Percentiles rank a stretch among this genome's conserved stretches.
Evolutionary conservation across 306 rosid genomes (phyloP).

Genomic region (Cucumis sativus): DNA sequence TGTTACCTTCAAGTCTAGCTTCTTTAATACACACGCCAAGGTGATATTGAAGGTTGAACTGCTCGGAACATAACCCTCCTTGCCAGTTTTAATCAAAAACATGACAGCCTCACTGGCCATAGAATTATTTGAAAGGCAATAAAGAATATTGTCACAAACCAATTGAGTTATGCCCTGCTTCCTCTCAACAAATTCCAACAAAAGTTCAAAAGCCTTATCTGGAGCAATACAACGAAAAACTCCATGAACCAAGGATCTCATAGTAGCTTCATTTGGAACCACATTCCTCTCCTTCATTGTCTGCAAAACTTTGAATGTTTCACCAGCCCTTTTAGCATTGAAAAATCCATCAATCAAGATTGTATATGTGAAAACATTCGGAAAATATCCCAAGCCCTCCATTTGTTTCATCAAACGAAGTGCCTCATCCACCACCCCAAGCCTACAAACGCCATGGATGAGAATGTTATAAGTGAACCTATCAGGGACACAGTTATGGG

Average conservation of each 20-base stretch:
- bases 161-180: constrained; percentile 30
- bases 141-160: constrained; percentile 46
- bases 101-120: constrained; percentile 39
- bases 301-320: constrained; percentile 46
- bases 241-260: constrained; percentile 73
- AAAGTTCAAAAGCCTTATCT: constrained; percentile 42
- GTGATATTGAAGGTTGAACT: constrained; percentile 39
- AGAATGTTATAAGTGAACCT: constrained; percentile 71
- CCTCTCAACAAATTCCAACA: constrained; percentile 34
- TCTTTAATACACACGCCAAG: constrained; percentile 59
- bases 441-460: constrained; percentile 67
- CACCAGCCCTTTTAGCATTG: constrained; percentile 59
- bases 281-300: constrained; percentile 60
- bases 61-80: constrained; percentile 47
- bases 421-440: constrained; percentile 77
- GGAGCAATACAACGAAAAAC: constrained; percentile 48
- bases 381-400: constrained; percentile 48
- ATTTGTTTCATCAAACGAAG: constrained; percentile 64
- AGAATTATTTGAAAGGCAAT: constrained; percentile 46
- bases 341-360: constrained; percentile 71
- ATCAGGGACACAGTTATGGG: constrained; percentile 59
- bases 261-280: constrained; percentile 54
- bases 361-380: constrained; percentile 69
- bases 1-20: constrained; percentile 26
- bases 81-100: constrained; percentile 33